Conservation (phyloP, 331 rosid species). For the Arachis monticola region DNA sequence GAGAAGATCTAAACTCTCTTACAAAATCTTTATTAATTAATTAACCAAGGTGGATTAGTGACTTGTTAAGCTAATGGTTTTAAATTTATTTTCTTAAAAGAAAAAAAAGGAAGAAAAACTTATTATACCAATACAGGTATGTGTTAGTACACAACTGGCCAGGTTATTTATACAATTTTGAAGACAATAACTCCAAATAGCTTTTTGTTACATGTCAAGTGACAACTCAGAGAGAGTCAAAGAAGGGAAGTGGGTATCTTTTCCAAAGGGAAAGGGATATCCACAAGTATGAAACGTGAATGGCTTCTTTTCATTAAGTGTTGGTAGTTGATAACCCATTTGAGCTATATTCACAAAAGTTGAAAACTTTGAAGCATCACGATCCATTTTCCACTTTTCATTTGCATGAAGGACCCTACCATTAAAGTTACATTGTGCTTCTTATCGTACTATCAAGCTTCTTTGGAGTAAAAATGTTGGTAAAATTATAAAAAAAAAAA, state of each 20-base stretch:
- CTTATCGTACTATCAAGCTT: no score
- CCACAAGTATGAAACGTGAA: neutral
- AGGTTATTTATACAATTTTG: neutral
- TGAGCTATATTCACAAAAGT: neutral
- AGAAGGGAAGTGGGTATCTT: slow-evolving; percentile 5
- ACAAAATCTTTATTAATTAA: no score
- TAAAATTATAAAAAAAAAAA: no score
- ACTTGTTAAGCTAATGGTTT: no score
- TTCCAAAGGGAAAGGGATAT: slow-evolving; percentile 1
- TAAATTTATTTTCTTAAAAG: neutral
- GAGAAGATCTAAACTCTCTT: no score
- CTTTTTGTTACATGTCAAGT: slow-evolving; percentile 9
- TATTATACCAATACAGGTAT: neutral
- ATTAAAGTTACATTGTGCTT: neutral
- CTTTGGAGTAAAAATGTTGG: no score
- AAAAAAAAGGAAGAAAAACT: neutral
- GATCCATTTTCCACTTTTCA: neutral
- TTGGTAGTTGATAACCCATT: slow-evolving; percentile 7
- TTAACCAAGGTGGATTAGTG: no score
- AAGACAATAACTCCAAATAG: neutral
- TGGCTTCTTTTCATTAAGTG: slow-evolving; percentile 1
- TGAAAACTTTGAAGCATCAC: neutral
- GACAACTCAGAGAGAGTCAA: neutral
- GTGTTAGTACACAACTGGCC: slow-evolving; percentile 1
- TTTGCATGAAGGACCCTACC: slow-evolving; percentile 16